These are phyloP conservation scores for Pleurotus pulmonarius DNA, from an alignment of 768 basidiomycete genomes.

Conservation along the genomic window DNA sequence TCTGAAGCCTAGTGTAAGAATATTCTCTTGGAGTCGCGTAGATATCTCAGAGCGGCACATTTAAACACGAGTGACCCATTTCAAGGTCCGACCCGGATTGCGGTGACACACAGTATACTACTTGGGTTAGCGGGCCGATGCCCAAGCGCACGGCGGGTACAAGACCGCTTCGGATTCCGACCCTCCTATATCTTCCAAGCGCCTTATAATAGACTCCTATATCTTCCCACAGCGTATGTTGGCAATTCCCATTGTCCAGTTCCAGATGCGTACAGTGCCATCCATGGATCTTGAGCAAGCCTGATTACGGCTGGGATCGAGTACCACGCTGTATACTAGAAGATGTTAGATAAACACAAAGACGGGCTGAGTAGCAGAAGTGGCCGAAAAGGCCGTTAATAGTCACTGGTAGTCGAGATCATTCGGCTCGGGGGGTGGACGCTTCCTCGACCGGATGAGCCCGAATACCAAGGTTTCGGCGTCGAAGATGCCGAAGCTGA, in stretches of 20 bases:
- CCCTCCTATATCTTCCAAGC: too few relatives aligned
- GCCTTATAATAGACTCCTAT: too few relatives aligned
- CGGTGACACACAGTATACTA: too few relatives aligned
- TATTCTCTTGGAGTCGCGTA: too few relatives aligned
- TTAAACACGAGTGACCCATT: too few relatives aligned
- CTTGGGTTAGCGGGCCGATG: too few relatives aligned
- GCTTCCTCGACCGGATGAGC: constrained; percentile 58
- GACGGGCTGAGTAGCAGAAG: constrained; percentile 40
- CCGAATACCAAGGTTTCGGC: constrained; percentile 68
- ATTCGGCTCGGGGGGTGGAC: constrained; percentile 61
- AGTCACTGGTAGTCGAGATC: constrained; percentile 73
- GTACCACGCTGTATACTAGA: constrained; percentile 91
- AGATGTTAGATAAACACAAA: not conserved
- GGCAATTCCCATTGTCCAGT: constrained; percentile 76
- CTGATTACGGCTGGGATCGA: constrained; percentile 81
- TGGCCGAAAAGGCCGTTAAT: constrained; percentile 65
- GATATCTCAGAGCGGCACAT: too few relatives aligned
- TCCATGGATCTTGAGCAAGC: constrained; percentile 99
- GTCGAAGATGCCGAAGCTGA: constrained; percentile 60
- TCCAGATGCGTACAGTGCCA: constrained; percentile 95
- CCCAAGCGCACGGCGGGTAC: too few relatives aligned
- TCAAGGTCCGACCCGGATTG: too few relatives aligned
- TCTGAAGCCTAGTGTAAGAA: too few relatives aligned
- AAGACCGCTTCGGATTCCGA: too few relatives aligned
- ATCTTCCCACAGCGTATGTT: constrained; percentile 75